Evolutionary conservation across 1,139 yeast species (phyloP).

Genomic region (Lodderomyces beijingensis): DNA sequence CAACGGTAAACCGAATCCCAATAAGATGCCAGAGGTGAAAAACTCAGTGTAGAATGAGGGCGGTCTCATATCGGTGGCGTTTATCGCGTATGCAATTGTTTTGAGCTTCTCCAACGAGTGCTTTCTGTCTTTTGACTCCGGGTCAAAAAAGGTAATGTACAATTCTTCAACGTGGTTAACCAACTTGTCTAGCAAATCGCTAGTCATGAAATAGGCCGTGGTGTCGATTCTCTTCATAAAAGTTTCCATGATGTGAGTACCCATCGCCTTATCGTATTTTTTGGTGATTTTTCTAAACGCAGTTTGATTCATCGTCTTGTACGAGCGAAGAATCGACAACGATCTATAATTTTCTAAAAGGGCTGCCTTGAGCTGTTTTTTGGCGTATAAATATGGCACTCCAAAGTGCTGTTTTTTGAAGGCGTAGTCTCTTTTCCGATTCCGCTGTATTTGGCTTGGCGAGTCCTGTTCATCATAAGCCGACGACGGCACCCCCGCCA

Average conservation of each 20-base stretch:
- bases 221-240: conserved; percentile 61
- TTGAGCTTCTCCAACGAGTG: conserved; percentile 70
- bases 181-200: conserved; percentile 63
- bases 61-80: conserved; percentile 25
- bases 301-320: conserved; percentile 72
- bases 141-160: conserved; percentile 63
- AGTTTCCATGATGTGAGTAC: conserved; percentile 32
- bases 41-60: conserved; percentile 38
- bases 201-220: conserved; percentile 53
- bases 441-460: conserved; percentile 17
- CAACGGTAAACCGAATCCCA: conserved; percentile 72
- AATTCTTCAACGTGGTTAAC: conserved; percentile 62
- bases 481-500: background rate
- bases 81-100: conserved; percentile 42
- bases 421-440: conserved; percentile 31
- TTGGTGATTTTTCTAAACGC: conserved; percentile 87
- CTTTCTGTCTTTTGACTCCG: conserved; percentile 61
- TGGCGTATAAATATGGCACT: conserved; percentile 70
- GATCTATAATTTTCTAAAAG: conserved; percentile 76
- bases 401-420: conserved; percentile 23
- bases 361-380: conserved; percentile 72
- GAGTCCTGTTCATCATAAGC: conserved; percentile 9
- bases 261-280: conserved; percentile 76
- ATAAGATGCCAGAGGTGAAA: conserved; percentile 56
- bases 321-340: conserved; percentile 72